These are phyloP conservation scores for Septoria linicola DNA, from an alignment of 2,329 filamentous ascomycete genomes.

Conservation along the genomic window DNA sequence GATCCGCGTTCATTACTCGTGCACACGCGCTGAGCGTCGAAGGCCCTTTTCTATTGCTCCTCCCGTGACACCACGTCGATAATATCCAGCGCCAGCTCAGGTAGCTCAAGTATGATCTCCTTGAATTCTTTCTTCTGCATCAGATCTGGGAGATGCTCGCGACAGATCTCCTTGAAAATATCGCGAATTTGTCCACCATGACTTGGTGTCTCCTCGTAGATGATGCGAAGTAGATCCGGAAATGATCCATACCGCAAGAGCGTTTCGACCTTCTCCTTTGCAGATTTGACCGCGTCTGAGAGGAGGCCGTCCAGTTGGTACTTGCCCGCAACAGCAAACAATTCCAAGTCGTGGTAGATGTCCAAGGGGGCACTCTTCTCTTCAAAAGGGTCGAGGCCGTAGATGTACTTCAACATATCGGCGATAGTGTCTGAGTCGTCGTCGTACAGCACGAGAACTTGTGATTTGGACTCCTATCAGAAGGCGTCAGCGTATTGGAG, in stretches of 20 bases:
- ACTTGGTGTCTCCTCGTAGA: conserved; percentile 5
- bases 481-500: too few relatives aligned
- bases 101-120: background rate
- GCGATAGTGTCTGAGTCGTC: conserved; percentile 14
- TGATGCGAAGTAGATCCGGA: background rate
- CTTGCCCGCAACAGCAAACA: conserved; percentile 13
- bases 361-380: background rate
- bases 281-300: background rate
- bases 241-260: background rate
- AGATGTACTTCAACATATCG: conserved; percentile 13
- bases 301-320: conserved; percentile 9
- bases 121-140: conserved; percentile 5
- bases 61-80: background rate
- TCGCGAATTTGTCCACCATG: conserved; percentile 1
- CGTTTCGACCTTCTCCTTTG: background rate
- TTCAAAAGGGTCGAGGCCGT: conserved; percentile 1
- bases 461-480: conserved; percentile 1
- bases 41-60: too few relatives aligned
- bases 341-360: conserved; percentile 1
- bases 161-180: background rate
- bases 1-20: too few relatives aligned
- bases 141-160: background rate
- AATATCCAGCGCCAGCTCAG: conserved; percentile 5
- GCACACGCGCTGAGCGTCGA: too few relatives aligned
- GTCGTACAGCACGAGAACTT: conserved; percentile 1